These are phyloP conservation scores for Candida labiduridarum DNA, from an alignment of 1,139 yeast species.

Conservation along the genomic window DNA sequence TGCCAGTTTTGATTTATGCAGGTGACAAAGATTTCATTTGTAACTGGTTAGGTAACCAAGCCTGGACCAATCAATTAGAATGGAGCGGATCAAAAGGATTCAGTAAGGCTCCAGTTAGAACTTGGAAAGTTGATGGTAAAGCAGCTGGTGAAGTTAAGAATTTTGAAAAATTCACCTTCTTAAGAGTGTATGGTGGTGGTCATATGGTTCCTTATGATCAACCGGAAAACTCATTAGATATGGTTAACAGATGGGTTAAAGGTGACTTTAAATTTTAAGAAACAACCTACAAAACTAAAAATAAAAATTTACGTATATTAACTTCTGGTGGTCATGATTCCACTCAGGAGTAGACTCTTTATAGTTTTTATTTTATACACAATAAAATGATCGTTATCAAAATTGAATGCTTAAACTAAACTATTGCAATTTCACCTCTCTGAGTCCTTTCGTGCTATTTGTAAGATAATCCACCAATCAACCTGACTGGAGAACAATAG, in stretches of 20 bases:
- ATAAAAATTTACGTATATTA: not conserved
- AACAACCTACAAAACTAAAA: not conserved
- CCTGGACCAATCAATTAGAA: conserved; percentile 73
- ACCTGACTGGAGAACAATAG: no score
- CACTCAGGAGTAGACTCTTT: not conserved
- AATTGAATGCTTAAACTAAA: no score
- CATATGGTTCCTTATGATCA: conserved; percentile 57
- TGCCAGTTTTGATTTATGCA: conserved; percentile 78
- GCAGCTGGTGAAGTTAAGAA: conserved; percentile 52
- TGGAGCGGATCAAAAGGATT: conserved; percentile 66
- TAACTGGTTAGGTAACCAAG: conserved; percentile 85
- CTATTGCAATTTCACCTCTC: no score
- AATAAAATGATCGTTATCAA: no score
- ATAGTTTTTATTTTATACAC: not conserved
- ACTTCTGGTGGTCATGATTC: not conserved
- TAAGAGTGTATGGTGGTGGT: conserved; percentile 50
- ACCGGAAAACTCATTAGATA: conserved; percentile 47
- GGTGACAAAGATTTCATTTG: conserved; percentile 88
- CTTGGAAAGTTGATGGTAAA: conserved; percentile 42
- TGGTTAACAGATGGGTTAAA: conserved; percentile 49
- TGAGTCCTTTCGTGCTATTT: no score
- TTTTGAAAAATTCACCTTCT: conserved; percentile 47
- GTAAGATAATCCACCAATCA: no score
- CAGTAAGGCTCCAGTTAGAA: conserved; percentile 38
- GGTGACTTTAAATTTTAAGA: conserved; percentile 32